Base-by-base conservation (phyloP, 1,284 basidiomycete species). In the Termitomyces sp. region DNA sequence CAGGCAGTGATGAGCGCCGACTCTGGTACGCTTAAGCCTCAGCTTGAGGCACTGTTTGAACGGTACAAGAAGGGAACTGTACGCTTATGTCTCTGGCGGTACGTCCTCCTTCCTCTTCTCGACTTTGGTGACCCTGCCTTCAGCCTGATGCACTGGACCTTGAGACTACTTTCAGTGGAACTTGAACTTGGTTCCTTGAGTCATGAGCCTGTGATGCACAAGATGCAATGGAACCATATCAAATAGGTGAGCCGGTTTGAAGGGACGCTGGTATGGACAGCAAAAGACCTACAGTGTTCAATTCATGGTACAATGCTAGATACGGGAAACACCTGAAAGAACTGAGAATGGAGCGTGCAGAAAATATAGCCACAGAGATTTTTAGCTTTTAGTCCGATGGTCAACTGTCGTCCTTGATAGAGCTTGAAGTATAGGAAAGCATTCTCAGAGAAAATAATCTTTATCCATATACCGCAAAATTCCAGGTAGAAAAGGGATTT, bases 31-130 rank as follows among this genome's bases (percentile, higher is more conserved):
- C 80, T 90, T 67, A 77, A 80, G 58, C 56, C 68, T 0, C 77
- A 88, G 58, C 76, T 96, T 19, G 69, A 70, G 2, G 67, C 66
- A n/a, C 74, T 97, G 21, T 75, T 91, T 4, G 61, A 67, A 38
- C 76, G 93, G 49, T 93, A 92, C 71, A 71, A 76, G 56, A 63
- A 68, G 0, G 74, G 77, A 10, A 67, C 71, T n/a, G n/a, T n/a
- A n/a, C n/a, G 97, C 97, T 0, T 99, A 99, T 69, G 80, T 99
- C 52, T 86, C 84, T 34, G 94, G 94, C 68, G 92, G 94, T 92
- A 60, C 45, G 77, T 62, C 26, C 13, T 55, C 17, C 15, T 21
- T 34, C 28, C 30, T 58, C 33, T 49, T 53, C 34, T 19, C 21
- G 1, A 9, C 2, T 24, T 2, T 2, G 4, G 8, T 5, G 41